Percentiles rank a stretch among this genome's conserved stretches.
Conservation (phyloP, 371 early-diverging fungal species). For the Apophysomyces trapeziformis region DNA sequence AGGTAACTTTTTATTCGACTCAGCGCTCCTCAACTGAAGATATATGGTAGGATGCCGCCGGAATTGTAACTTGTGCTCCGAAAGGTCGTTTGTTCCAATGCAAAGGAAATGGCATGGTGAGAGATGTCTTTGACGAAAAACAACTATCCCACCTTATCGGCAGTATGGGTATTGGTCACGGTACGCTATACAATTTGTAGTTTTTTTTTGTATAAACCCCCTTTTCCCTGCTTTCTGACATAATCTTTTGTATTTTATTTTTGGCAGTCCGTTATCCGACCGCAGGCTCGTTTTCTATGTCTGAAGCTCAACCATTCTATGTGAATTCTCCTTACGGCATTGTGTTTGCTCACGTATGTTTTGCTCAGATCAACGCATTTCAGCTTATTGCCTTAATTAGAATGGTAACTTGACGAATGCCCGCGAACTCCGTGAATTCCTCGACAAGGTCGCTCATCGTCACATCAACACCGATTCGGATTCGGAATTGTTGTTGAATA, state of each 20-base stretch:
- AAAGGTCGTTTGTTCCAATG: constrained; percentile 96
- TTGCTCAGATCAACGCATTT: not conserved
- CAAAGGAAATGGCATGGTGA: constrained; percentile 98
- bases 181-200: constrained; percentile 52
- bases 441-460: constrained; percentile 94
- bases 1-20: constrained; percentile 61
- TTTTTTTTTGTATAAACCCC: not conserved
- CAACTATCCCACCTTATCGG: constrained; percentile 82
- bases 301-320: constrained; percentile 98
- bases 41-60: constrained; percentile 93
- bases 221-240: not conserved
- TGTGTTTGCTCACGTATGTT: constrained; percentile 90
- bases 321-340: constrained; percentile 98
- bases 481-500: constrained; percentile 95
- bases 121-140: constrained; percentile 89
- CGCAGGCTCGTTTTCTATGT: constrained; percentile 90
- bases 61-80: constrained; percentile 95
- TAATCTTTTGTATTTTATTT: not conserved
- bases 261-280: constrained; percentile 94
- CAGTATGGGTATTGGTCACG: constrained; percentile 95
- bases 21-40: constrained; percentile 6
- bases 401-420: constrained; percentile 98
- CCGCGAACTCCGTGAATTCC: constrained; percentile 77
- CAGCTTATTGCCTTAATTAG: constrained; percentile 37
- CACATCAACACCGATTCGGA: constrained; percentile 99